Evolutionary conservation across 2,329 filamentous ascomycete genomes (phyloP), one percentile per base, ranked within the genome.

Genomic region (Cryphonectria parasitica): DNA sequence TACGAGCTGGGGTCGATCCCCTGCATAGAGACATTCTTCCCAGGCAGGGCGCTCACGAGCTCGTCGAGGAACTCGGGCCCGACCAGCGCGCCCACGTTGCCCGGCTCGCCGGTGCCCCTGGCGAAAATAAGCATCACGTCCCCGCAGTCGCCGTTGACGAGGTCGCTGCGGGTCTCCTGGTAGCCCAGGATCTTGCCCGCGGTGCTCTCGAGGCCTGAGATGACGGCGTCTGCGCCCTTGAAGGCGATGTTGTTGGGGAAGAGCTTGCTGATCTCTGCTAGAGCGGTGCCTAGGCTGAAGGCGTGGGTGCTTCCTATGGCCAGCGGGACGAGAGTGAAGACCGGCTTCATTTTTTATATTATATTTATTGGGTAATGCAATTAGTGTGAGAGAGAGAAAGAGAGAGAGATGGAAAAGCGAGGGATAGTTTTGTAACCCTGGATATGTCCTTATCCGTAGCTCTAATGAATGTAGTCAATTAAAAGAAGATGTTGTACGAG

Each of bases 111-210:
- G 2, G 77, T 79, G 10, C 77, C 77, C n/a, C 77, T 73, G 31
- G 77, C 77, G 62, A 76, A 79, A 31, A 79, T 69, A 25, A 78
- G 70, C 49, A 74, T 74, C n/a, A 78, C 61, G 67, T 74, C 73
- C 3, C 74, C 56, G 68, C 73, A 72, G 25, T 43, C 52, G 39
- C 62, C 66, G 6, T 72, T 39, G 10, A 61, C 58, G 6, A 72
- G 63, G 58, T 72, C 71, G 15, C 66, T 61, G 36, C 64, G 62
- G 22, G 71, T 71, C 39, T 66, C 69, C 39, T 66, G n/a, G 66
- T 71, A 68, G 10, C 66, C 71, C n/a, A 64, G 25, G 28, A 52
- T 45, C 13, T 66, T n/a, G 0, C 68, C 71, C 5, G 69, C 67
- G 11, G 49, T 52, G 17, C 63, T 58, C 19, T 70, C 70, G 7